Base-by-base conservation (phyloP, 441 rosid species). In the Adansonia grandidieri region DNA sequence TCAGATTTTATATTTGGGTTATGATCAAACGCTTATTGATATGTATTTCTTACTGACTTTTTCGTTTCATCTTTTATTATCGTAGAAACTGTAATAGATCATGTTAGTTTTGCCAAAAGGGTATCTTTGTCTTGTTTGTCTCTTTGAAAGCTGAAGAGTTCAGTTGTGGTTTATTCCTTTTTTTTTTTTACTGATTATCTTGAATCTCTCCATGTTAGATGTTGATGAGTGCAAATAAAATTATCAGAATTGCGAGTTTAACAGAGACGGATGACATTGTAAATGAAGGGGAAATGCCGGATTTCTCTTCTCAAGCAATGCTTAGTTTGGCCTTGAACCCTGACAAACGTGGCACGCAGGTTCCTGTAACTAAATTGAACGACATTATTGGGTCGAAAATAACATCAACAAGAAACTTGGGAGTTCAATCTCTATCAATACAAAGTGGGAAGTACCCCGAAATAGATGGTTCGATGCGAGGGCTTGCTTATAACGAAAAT, bases 291-390 rank as follows among this genome's bases (percentile, higher is more conserved):
- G 32, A 32, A 19, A 19, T 47, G 9, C n/a, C 22, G 2, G 56
- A 67, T 74, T 20, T 47, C 28, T 61, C 62, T 8, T 58, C 44
- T 32, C 24, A 19, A 57, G 22, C 10, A 14, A 32, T 22, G 69
- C 22, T 45, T 45, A 42, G 15, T 68, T 64, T 45, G 42, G 10
- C n/a, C 58, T 22, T 63, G 54, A 79, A 74, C 65, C 78, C 65
- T 11, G 53, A 20, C 17, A 76, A 74, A 53, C 28, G 5, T 58
- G 71, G 73, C 37, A 80, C 77, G 54, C 57, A 63, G 73, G 80
- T 70, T 68, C 71, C 65, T 32, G 68, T 50, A 66, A 53, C 71
- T 17, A 77, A 42, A 15, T 40, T 80, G 77, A 86, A 82, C 79
- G 54, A 71, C 75, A 68, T 48, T 6, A 32, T 32, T 32, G 69